These are phyloP conservation scores for Voacanga thouarsii DNA, from an alignment of 257 asterid genomes.

Conservation along the genomic window DNA sequence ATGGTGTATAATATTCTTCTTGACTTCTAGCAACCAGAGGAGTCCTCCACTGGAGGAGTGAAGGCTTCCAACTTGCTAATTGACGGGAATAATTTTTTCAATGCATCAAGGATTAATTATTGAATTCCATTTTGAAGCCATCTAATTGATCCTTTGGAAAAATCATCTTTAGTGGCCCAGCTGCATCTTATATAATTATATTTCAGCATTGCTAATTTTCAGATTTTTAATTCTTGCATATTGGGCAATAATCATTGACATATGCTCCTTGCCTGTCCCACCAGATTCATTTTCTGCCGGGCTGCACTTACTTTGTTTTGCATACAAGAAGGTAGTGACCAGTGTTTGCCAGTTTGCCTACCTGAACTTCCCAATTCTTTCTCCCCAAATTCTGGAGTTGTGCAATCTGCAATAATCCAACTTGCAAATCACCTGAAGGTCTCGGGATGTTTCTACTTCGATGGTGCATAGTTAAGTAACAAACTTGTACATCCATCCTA, in stretches of 20 bases:
- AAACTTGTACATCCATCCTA: conserved; percentile 3
- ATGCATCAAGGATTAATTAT: background rate
- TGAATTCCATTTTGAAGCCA: no score
- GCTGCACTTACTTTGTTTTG: conserved; percentile 67
- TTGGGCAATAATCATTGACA: background rate
- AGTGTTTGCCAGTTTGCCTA: conserved; percentile 64
- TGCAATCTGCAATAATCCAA: conserved; percentile 50
- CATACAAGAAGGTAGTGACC: conserved; percentile 43
- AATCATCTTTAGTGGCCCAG: background rate
- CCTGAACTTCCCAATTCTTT: conserved; percentile 77
- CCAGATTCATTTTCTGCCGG: conserved; percentile 93
- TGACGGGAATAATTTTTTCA: background rate
- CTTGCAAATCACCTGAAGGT: conserved; percentile 69
- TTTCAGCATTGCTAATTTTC: background rate
- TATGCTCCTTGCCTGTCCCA: conserved; percentile 5
- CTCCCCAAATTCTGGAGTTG: conserved; percentile 56
- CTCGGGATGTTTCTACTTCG: conserved; percentile 51
- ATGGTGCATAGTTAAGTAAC: conserved; percentile 20
- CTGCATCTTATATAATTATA: no score
- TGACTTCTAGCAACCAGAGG: background rate
- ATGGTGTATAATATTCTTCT: no score
- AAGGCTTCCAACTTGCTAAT: background rate
- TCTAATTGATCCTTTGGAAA: background rate
- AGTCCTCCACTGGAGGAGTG: background rate
- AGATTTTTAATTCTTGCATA: background rate